phyloP scores from a whole-genome alignment of 805 yeast genomes.

The Metschnikowia drakensbergensis region DNA sequence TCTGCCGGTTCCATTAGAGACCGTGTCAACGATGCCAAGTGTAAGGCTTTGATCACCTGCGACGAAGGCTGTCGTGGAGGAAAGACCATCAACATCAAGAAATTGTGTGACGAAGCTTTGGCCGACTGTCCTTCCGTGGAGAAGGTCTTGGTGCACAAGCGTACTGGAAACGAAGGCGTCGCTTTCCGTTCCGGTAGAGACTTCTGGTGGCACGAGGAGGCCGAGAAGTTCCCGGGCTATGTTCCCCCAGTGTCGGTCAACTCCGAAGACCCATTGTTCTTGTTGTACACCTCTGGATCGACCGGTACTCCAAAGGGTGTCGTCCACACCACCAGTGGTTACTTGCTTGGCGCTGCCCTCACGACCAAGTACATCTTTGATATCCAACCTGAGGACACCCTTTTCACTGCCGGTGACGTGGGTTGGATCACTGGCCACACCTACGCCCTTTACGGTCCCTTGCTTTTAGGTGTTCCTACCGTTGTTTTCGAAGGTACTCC shows the following conservation, averaged over 20 bases:
- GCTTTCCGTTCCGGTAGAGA: constrained; percentile 57
- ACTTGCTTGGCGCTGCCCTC: constrained; percentile 65
- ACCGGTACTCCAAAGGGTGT: constrained; percentile 90
- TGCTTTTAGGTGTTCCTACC: constrained; percentile 71
- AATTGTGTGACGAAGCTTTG: constrained; percentile 78
- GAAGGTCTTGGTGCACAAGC: constrained; percentile 66
- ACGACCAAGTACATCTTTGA: constrained; percentile 77
- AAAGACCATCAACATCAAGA: constrained; percentile 73
- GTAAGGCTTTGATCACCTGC: constrained; percentile 70
- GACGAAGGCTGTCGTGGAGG: constrained; percentile 86
- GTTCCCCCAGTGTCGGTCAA: constrained; percentile 70
- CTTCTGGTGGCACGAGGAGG: constrained; percentile 73
- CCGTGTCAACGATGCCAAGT: constrained; percentile 67
- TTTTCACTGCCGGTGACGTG: constrained; percentile 86
- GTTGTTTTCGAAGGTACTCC: constrained; percentile 86
- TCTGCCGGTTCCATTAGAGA: constrained; percentile 68
- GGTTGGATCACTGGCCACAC: constrained; percentile 94
- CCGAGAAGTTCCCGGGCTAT: constrained; percentile 61
- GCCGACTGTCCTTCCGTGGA: constrained; percentile 60
- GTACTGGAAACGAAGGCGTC: constrained; percentile 61
- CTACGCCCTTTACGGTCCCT: constrained; percentile 78
- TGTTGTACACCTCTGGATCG: constrained; percentile 81
- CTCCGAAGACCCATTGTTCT: constrained; percentile 78
- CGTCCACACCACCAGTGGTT: constrained; percentile 78
- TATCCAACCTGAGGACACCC: constrained; percentile 65